These are phyloP conservation scores for Tolypocladium paradoxum DNA, from an alignment of 2,329 filamentous ascomycete genomes.

Conservation along the genomic window DNA sequence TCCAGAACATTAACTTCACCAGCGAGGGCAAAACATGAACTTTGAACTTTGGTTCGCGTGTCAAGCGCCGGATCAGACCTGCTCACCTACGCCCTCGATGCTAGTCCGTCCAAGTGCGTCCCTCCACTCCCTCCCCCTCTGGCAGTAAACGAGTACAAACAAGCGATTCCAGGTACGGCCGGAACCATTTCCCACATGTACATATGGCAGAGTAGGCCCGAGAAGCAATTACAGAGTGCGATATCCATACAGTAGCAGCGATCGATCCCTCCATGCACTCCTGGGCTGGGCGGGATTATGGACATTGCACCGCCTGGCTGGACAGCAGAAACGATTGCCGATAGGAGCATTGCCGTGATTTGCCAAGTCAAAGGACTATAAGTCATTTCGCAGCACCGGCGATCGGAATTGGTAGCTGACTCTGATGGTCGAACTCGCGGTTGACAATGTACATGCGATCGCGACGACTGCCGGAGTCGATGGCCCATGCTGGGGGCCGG, in stretches of 20 bases:
- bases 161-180: conserved; percentile 2
- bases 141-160: too few relatives aligned
- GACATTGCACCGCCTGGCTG: conserved; percentile 1
- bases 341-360: conserved; percentile 4
- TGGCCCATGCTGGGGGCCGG: conserved; percentile 3
- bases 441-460: conserved; percentile 2
- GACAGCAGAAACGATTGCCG: conserved; percentile 4
- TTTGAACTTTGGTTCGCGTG: conserved; percentile 3
- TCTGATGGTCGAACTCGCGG: background rate
- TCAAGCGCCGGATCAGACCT: conserved; percentile 1
- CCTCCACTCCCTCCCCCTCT: too few relatives aligned
- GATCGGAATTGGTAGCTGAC: background rate
- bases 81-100: conserved; percentile 3
- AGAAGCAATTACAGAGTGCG: conserved; percentile 1
- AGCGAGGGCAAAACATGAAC: conserved; percentile 5
- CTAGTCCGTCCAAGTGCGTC: conserved; percentile 2
- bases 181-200: conserved; percentile 4
- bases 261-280: conserved; percentile 1
- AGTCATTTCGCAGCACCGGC: too few relatives aligned
- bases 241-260: conserved; percentile 2
- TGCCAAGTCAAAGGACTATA: conserved; percentile 5
- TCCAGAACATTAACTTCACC: conserved; percentile 5
- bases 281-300: conserved; percentile 1
- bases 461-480: conserved; percentile 2
- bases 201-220: background rate